Conservation (phyloP, 2,329 filamentous ascomycete species). For the Phaeosphaeriaceae sp. region DNA sequence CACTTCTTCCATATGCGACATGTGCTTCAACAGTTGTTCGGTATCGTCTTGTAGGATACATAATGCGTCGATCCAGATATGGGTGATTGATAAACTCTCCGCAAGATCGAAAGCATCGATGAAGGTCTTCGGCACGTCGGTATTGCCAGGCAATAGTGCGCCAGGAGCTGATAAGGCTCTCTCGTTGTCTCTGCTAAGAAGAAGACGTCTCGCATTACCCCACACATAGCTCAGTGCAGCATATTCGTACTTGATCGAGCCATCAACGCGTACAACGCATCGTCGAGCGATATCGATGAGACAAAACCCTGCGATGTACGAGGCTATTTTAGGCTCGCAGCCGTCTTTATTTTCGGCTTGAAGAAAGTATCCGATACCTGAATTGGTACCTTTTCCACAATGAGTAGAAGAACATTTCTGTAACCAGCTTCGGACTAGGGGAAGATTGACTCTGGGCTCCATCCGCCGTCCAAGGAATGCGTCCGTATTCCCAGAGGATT, state of each 20-base stretch:
- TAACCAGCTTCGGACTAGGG: neutral
- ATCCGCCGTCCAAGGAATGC: neutral
- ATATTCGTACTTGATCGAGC: neutral
- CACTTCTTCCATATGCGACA: constrained; percentile 12
- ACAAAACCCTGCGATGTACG: neutral
- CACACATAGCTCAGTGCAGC: constrained; percentile 12
- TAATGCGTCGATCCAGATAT: constrained; percentile 22
- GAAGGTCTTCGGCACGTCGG: constrained; percentile 6
- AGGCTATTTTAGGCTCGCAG: neutral
- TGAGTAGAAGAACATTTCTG: neutral
- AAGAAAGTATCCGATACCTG: neutral
- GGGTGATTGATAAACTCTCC: constrained; percentile 4
- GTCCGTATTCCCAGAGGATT: neutral
- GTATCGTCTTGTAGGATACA: constrained; percentile 14
- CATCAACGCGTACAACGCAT: neutral
- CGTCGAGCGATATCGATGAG: neutral
- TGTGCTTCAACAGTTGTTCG: constrained; percentile 8
- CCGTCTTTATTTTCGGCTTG: neutral
- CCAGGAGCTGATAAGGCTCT: constrained; percentile 2
- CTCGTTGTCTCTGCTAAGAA: constrained; percentile 1
- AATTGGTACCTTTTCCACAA: neutral
- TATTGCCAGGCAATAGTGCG: constrained; percentile 1
- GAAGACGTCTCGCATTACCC: constrained; percentile 5
- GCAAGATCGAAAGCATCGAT: constrained; percentile 9
- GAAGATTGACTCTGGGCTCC: neutral